Percentiles rank a stretch among this genome's conserved stretches.
These are phyloP conservation scores for Tinospora cordifolia DNA, from an alignment of 164 flowering plant species.

Conservation along the genomic window DNA sequence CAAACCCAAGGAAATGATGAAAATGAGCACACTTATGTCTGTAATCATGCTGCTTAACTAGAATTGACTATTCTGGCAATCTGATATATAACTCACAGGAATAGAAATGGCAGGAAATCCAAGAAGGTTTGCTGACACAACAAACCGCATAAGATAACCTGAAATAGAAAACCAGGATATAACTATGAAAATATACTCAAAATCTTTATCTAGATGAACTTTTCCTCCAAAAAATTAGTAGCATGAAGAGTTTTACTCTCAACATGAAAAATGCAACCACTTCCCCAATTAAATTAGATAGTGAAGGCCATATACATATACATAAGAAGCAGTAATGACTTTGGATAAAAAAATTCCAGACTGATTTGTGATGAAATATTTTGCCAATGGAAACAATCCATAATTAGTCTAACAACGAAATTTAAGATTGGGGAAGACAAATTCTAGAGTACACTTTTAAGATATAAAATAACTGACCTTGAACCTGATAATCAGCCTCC, in stretches of 20 bases:
- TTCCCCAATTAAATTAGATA: no score
- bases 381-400: background rate
- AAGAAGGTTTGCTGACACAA: conserved; percentile 79
- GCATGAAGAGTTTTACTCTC: no score
- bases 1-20: no score
- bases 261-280: no score
- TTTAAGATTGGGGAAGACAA: background rate
- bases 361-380: background rate
- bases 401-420: background rate
- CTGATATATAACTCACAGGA: conserved; percentile 52
- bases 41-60: no score
- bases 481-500: conserved; percentile 63
- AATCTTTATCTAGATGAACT: background rate
- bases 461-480: conserved; percentile 41
- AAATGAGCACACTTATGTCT: no score
- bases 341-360: background rate
- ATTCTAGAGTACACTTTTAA: background rate
- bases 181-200: background rate
- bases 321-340: no score
- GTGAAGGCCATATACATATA: no score
- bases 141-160: conserved; percentile 86
- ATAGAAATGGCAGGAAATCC: conserved; percentile 91
- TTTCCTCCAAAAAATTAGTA: no score
- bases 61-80: background rate
- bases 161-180: background rate